Conservation (phyloP, 1,284 basidiomycete species). For the Moesziomyces sp. region DNA sequence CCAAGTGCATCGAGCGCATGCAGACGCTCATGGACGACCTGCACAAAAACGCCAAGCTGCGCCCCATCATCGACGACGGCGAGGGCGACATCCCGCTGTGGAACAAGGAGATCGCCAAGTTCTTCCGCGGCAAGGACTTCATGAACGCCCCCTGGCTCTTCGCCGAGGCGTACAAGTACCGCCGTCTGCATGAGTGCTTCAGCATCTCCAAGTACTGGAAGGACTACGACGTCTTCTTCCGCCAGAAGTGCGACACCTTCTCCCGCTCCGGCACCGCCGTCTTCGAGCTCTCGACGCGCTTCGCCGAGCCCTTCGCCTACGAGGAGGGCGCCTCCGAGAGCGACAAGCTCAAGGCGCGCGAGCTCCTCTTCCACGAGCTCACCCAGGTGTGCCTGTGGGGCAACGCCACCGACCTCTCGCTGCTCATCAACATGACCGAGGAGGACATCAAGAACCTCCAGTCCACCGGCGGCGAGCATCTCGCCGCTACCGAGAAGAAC, state of each 20-base stretch:
- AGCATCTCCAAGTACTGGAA: constrained; percentile 91
- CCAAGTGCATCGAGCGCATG: constrained; percentile 79
- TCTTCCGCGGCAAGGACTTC: constrained; percentile 94
- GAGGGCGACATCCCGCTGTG: constrained; percentile 94
- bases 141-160: constrained; percentile 76
- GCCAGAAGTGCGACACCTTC: constrained; percentile 85
- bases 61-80: constrained; percentile 89
- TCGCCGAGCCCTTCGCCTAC: constrained; percentile 83
- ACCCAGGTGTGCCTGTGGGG: constrained; percentile 74
- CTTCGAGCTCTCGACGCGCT: constrained; percentile 92
- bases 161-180: constrained; percentile 97
- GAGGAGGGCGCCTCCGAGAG: constrained; percentile 73
- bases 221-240: constrained; percentile 73
- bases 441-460: constrained; percentile 98
- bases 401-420: constrained; percentile 82
- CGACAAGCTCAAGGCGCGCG: constrained; percentile 79
- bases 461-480: constrained; percentile 92
- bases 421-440: constrained; percentile 98
- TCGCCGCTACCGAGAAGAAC: constrained; percentile 96
- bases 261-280: constrained; percentile 91
- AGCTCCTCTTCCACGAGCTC: constrained; percentile 90
- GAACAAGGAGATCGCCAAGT: constrained; percentile 80
- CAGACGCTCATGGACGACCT: constrained; percentile 69
- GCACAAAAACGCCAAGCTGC: constrained; percentile 66
- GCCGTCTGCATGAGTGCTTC: constrained; percentile 93